Evolutionary conservation across 176 grass and related monocot species (phyloP).

Genomic region (Tillandsia fasciculata): DNA sequence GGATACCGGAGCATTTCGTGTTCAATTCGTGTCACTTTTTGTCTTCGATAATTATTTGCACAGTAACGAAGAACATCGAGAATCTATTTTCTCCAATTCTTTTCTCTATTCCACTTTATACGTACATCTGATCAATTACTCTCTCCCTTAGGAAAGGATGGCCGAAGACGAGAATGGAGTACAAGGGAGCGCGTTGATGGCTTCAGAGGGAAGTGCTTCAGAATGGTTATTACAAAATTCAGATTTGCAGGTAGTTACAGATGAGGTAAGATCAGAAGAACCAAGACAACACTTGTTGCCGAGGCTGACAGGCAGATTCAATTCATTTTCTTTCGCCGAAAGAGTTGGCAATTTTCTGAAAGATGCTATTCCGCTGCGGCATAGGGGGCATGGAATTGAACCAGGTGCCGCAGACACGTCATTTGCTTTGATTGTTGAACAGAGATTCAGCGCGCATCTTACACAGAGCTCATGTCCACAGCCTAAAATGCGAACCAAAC

Average conservation of each 20-base stretch:
- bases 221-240: conserved; percentile 17
- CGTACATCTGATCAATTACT: background rate
- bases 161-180: conserved; percentile 24
- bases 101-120: background rate
- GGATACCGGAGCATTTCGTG: too few relatives aligned
- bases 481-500: conserved; percentile 23
- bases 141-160: conserved; percentile 28
- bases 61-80: background rate
- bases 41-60: background rate
- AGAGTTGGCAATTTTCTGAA: conserved; percentile 39
- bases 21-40: background rate
- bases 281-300: conserved; percentile 7
- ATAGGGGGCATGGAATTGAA: conserved; percentile 82
- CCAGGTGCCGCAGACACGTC: conserved; percentile 39
- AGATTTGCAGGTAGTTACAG: conserved; percentile 9
- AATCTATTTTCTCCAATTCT: too few relatives aligned
- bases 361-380: conserved; percentile 54
- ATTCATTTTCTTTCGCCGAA: conserved; percentile 5
- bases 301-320: conserved; percentile 1
- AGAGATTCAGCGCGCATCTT: conserved; percentile 68
- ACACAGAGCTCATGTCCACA: conserved; percentile 78
- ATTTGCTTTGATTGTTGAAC: conserved; percentile 56
- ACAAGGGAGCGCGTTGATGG: conserved; percentile 18
- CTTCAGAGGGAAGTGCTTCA: conserved; percentile 15
- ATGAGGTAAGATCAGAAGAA: conserved; percentile 11